These are phyloP conservation scores for Tubosaeta sp. DNA, from an alignment of 768 basidiomycete species.

Conservation along the genomic window DNA sequence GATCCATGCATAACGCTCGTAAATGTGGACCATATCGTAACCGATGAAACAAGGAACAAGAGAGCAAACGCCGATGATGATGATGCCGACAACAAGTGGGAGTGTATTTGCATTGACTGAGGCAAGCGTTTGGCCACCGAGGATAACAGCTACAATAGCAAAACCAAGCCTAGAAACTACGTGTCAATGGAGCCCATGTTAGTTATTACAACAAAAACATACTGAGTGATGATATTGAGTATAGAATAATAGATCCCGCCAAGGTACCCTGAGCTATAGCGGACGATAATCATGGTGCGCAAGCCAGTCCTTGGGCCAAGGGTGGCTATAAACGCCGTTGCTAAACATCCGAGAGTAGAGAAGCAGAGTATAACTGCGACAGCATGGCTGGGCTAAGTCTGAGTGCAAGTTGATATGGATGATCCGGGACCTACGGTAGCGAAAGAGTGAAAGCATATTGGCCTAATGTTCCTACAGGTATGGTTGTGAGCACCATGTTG, in stretches of 20 bases:
- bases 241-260: slow-evolving; percentile 48
- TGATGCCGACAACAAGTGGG: slow-evolving; percentile 45
- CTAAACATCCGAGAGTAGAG: slow-evolving; percentile 38
- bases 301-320: slow-evolving; percentile 51
- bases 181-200: background rate
- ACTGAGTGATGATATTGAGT: slow-evolving; percentile 53
- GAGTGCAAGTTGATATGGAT: background rate
- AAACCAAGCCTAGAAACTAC: slow-evolving; percentile 38
- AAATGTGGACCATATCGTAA: slow-evolving; percentile 43
- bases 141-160: slow-evolving; percentile 44
- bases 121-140: slow-evolving; percentile 49
- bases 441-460: slow-evolving; percentile 47
- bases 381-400: slow-evolving; percentile 32
- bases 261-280: slow-evolving; percentile 46
- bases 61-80: slow-evolving; percentile 41
- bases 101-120: slow-evolving; percentile 43
- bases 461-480: slow-evolving; percentile 48
- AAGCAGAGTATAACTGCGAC: slow-evolving; percentile 46
- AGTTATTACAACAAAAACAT: background rate
- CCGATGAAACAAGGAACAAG: slow-evolving; percentile 46
- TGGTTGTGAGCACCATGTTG: slow-evolving; percentile 43
- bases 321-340: slow-evolving; percentile 48
- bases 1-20: slow-evolving; percentile 57
- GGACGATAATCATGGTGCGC: slow-evolving; percentile 49
- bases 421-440: slow-evolving; percentile 33